Evolutionary conservation across 1,139 yeast genomes (phyloP).

Genomic region (Saccharomyces hybrid): DNA sequence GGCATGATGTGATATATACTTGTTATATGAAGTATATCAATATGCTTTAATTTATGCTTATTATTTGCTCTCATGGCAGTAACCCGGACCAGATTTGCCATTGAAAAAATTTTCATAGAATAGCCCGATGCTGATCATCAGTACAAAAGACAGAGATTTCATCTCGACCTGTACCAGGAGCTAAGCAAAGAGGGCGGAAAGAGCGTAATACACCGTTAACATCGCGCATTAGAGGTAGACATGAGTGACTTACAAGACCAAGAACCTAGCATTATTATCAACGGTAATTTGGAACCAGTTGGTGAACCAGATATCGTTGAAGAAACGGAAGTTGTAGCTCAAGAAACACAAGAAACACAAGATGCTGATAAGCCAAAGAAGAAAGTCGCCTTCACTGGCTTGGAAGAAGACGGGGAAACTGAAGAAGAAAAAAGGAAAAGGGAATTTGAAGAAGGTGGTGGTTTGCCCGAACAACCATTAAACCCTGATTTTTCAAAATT

Average conservation of each 20-base stretch:
- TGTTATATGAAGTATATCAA: neutral
- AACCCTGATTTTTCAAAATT: constrained; percentile 71
- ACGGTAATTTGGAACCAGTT: constrained; percentile 50
- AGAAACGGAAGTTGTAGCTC: constrained; percentile 31
- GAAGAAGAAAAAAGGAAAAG: constrained; percentile 63
- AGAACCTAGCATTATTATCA: constrained; percentile 77
- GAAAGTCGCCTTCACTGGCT: constrained; percentile 74
- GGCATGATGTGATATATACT: neutral
- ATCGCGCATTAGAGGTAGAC: neutral
- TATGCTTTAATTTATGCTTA: neutral
- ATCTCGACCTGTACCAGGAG: neutral
- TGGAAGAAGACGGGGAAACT: constrained; percentile 45
- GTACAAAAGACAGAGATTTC: neutral
- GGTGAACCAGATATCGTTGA: constrained; percentile 34
- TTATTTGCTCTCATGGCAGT: neutral
- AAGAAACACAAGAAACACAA: constrained; percentile 25
- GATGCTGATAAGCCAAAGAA: constrained; percentile 49
- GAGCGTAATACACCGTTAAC: neutral
- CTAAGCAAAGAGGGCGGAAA: neutral
- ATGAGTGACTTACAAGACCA: constrained; percentile 75
- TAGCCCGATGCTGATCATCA: neutral
- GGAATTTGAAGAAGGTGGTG: constrained; percentile 97
- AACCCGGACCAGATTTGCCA: neutral
- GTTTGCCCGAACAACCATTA: constrained; percentile 91
- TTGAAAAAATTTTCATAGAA: neutral